These are phyloP conservation scores for Lepiota venenata DNA, from an alignment of 768 basidiomycete species.

Conservation along the genomic window DNA sequence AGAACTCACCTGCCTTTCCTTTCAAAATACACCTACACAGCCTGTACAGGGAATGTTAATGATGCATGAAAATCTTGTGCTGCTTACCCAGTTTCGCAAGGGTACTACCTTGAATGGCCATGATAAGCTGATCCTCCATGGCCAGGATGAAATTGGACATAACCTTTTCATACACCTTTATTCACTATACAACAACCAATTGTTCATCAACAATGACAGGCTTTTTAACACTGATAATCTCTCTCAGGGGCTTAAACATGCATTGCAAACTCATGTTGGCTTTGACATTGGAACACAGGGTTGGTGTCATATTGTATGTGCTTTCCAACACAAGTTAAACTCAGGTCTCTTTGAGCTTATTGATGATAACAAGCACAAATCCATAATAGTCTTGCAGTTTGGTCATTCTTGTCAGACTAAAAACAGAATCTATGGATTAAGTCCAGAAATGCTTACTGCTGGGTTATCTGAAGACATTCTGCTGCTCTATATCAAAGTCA, in stretches of 20 bases:
- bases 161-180: conserved; percentile 25
- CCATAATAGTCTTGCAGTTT: too few species aligned
- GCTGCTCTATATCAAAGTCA: too few species aligned
- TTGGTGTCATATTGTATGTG: too few species aligned
- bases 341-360: too few species aligned
- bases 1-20: conserved; percentile 10
- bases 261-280: too few species aligned
- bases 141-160: conserved; percentile 18
- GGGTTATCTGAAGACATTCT: not conserved
- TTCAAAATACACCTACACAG: conserved; percentile 7
- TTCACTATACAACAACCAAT: too few species aligned
- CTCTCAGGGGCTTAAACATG: too few species aligned
- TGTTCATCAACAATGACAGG: too few species aligned
- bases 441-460: not conserved
- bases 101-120: conserved; percentile 7
- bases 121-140: conserved; percentile 25
- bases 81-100: conserved; percentile 19
- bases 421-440: conserved; percentile 2
- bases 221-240: too few species aligned
- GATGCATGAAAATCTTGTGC: conserved; percentile 14
- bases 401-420: conserved; percentile 14
- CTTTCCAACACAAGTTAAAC: too few species aligned
- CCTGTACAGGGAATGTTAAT: conserved; percentile 13
- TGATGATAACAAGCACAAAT: too few species aligned
- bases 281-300: too few species aligned